Evolutionary conservation across 2,329 filamentous ascomycete genomes (phyloP).

Genomic region (Nemania diffusa): DNA sequence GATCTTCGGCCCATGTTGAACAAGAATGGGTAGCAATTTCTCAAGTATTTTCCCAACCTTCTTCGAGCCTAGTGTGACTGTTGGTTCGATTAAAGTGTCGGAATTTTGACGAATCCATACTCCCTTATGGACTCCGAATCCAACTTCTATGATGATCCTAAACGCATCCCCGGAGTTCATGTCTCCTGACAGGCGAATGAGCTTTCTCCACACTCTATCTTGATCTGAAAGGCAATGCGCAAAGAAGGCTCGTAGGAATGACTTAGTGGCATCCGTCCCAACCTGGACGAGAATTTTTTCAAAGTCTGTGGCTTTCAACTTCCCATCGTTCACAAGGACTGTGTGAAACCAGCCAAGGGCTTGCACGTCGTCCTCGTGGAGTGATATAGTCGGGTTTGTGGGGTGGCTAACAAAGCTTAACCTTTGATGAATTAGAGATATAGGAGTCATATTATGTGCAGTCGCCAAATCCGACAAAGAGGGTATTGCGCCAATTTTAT

Average conservation of each 20-base stretch:
- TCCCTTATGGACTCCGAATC: constrained; percentile 3
- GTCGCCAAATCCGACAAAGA: neutral
- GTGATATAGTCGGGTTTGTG: neutral
- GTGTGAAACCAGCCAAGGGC: neutral
- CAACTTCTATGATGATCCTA: neutral
- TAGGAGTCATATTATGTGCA: neutral
- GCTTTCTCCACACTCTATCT: neutral
- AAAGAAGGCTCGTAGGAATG: neutral
- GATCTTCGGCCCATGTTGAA: neutral
- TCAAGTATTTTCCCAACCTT: neutral
- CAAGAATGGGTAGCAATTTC: neutral
- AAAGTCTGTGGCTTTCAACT: neutral
- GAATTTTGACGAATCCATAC: constrained; percentile 4
- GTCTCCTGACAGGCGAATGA: neutral
- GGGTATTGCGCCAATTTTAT: neutral
- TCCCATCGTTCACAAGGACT: neutral
- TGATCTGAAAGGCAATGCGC: neutral
- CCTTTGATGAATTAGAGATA: neutral
- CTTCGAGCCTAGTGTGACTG: neutral
- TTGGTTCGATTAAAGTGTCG: neutral
- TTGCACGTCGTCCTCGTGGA: neutral
- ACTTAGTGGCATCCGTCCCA: neutral
- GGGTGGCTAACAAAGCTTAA: neutral
- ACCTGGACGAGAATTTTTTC: neutral
- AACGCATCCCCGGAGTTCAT: neutral